phyloP scores from a whole-genome alignment of 306 rosid genomes.

The Quercus glauca region DNA sequence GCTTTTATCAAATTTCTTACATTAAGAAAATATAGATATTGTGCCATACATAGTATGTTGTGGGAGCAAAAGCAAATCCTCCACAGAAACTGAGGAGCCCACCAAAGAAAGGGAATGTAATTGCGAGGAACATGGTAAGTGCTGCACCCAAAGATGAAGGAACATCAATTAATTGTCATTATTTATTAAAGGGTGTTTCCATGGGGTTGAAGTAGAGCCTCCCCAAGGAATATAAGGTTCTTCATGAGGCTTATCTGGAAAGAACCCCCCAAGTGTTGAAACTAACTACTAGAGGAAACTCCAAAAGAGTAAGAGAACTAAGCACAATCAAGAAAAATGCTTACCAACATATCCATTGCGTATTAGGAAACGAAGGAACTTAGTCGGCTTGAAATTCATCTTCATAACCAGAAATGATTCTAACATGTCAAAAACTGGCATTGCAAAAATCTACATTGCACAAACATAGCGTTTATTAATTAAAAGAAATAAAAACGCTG shows the following conservation, averaged over 20 bases:
- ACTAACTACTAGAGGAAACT: too few relatives aligned
- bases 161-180: not conserved
- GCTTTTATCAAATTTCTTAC: not conserved
- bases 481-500: too few relatives aligned
- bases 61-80: conserved; percentile 46
- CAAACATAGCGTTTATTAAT: not conserved
- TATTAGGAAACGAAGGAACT: conserved; percentile 22
- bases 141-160: conserved; percentile 15
- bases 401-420: conserved; percentile 25
- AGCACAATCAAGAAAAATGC: not conserved
- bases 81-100: conserved; percentile 45
- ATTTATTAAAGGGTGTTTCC: not conserved
- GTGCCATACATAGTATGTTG: conserved; percentile 34
- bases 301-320: not conserved
- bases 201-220: too few relatives aligned
- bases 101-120: conserved; percentile 43
- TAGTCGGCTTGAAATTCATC: conserved; percentile 34
- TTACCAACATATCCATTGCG: conserved; percentile 37
- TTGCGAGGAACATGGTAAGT: conserved; percentile 27
- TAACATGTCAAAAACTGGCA: conserved; percentile 36
- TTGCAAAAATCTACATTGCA: conserved; percentile 27
- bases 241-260: too few relatives aligned
- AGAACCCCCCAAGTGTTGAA: too few relatives aligned
- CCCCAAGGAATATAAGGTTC: too few relatives aligned
- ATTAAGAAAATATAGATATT: not conserved